A percentile compares a stretch with the other conserved stretches of the same genome.
Evolutionary conservation across 2,329 filamentous ascomycete genomes (phyloP).

Genomic region (Sporothrix brasiliensis): DNA sequence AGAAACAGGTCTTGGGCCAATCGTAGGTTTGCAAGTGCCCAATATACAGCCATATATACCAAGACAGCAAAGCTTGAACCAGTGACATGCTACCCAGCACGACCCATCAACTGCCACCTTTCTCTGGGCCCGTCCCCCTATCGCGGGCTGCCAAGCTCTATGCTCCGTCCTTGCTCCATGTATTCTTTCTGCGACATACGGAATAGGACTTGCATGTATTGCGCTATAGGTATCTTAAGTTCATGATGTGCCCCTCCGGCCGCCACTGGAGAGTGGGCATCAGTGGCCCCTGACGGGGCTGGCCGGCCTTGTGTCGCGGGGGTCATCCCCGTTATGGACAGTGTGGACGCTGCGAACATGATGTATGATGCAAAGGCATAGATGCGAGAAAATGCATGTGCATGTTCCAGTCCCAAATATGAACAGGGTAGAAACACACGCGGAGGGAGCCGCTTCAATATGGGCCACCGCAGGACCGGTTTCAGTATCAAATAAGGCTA

Average conservation of each 20-base stretch:
- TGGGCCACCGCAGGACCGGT: conserved; percentile 17
- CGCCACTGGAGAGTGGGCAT: neutral
- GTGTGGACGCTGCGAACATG: conserved; percentile 21
- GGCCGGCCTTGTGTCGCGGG: neutral
- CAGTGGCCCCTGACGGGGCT: neutral
- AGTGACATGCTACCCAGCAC: neutral
- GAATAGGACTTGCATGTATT: neutral
- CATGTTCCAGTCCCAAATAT: neutral
- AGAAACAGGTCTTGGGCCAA: conserved; percentile 4
- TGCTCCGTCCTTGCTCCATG: neutral
- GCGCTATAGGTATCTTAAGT: too few species aligned
- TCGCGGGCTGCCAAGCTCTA: neutral
- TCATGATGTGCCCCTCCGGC: conserved; percentile 1
- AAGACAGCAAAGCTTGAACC: neutral
- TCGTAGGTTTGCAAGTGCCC: neutral
- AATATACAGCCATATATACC: neutral
- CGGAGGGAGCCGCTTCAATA: conserved; percentile 20
- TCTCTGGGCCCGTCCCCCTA: conserved; percentile 14
- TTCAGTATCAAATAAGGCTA: conserved; percentile 26
- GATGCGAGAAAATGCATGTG: conserved; percentile 2
- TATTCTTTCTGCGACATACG: neutral
- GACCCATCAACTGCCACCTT: neutral
- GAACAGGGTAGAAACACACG: neutral
- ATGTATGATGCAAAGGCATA: conserved; percentile 11
- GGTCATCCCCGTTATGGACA: neutral